Evolutionary conservation across 176 grass and related monocot genomes (phyloP).

Genomic region (Aegilops speltoides): DNA sequence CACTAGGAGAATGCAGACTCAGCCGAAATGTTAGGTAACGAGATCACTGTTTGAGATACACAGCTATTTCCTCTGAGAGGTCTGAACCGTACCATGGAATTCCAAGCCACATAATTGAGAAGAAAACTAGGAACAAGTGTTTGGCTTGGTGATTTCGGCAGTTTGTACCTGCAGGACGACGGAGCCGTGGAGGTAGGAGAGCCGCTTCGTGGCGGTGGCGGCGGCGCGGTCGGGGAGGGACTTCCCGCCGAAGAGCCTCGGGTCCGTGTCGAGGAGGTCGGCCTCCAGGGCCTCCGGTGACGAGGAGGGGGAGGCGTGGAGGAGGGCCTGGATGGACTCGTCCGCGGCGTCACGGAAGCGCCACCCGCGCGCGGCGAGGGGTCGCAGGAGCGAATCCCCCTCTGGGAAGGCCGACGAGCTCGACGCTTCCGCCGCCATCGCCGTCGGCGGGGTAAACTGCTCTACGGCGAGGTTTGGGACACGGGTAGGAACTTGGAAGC

Average conservation of each 20-base stretch:
- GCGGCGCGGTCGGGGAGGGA: constrained; percentile 49
- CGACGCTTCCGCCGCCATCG: constrained; percentile 25
- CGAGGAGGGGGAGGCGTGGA: constrained; percentile 30
- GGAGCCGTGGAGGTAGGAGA: constrained; percentile 64
- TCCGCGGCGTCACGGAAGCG: constrained; percentile 47
- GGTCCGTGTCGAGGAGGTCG: constrained; percentile 65
- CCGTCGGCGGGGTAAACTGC: too few species aligned
- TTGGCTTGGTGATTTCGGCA: neutral
- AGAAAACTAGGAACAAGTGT: neutral
- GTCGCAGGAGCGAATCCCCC: constrained; percentile 31
- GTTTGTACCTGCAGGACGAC: constrained; percentile 58
- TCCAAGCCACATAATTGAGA: too few species aligned
- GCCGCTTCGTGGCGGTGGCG: constrained; percentile 38
- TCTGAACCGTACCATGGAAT: too few species aligned
- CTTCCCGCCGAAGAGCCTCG: constrained; percentile 61
- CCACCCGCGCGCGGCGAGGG: constrained; percentile 61
- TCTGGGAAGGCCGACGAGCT: neutral
- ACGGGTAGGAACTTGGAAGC: neutral
- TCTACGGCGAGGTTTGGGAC: constrained; percentile 5
- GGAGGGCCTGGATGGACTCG: constrained; percentile 44
- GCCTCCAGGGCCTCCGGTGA: constrained; percentile 59
- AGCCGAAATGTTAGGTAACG: neutral
- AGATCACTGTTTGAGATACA: neutral
- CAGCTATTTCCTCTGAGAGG: neutral
- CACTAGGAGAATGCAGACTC: constrained; percentile 2